Percentiles rank a stretch among this genome's conserved stretches.
These are phyloP conservation scores for Globisporangium spinosum DNA, from an alignment of 352 stramenopile species.

Conservation along the genomic window DNA sequence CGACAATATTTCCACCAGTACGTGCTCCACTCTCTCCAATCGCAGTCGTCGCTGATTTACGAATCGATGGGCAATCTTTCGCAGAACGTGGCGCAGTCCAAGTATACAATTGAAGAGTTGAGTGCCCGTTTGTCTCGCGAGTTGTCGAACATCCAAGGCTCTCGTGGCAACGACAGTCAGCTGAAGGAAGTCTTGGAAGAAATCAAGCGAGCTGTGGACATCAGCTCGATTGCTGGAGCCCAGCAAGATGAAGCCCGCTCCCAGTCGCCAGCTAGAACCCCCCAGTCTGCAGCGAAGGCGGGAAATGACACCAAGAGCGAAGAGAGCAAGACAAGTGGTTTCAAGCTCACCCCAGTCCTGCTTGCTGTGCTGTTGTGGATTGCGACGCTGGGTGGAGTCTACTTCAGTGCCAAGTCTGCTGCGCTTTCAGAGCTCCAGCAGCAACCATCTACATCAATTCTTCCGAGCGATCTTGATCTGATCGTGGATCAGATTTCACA, in stretches of 20 bases:
- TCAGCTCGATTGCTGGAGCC: not conserved
- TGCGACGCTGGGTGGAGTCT: slow-evolving; percentile 20
- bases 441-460: slow-evolving; percentile 14
- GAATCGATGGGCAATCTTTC: slow-evolving; percentile 22
- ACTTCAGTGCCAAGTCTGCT: slow-evolving; percentile 21
- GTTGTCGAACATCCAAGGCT: slow-evolving; percentile 17
- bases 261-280: slow-evolving; percentile 6
- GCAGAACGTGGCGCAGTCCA: slow-evolving; percentile 22
- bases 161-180: slow-evolving; percentile 16
- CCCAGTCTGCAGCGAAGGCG: slow-evolving; percentile 6
- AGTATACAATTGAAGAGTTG: slow-evolving; percentile 22
- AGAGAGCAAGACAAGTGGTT: not conserved
- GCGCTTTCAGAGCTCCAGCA: slow-evolving; percentile 20
- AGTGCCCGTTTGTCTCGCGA: slow-evolving; percentile 17
- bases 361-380: slow-evolving; percentile 20
- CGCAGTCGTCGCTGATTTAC: slow-evolving; percentile 23
- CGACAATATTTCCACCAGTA: slow-evolving; percentile 34
- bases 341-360: slow-evolving; percentile 8
- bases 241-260: not conserved
- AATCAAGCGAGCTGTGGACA: slow-evolving; percentile 20
- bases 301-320: not conserved
- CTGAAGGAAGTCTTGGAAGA: slow-evolving; percentile 20
- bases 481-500: slow-evolving; percentile 24
- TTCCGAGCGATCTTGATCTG: slow-evolving; percentile 19
- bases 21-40: slow-evolving; percentile 25